Evolutionary conservation across 805 yeast species (phyloP).

Genomic region (Teunomyces atbi): DNA sequence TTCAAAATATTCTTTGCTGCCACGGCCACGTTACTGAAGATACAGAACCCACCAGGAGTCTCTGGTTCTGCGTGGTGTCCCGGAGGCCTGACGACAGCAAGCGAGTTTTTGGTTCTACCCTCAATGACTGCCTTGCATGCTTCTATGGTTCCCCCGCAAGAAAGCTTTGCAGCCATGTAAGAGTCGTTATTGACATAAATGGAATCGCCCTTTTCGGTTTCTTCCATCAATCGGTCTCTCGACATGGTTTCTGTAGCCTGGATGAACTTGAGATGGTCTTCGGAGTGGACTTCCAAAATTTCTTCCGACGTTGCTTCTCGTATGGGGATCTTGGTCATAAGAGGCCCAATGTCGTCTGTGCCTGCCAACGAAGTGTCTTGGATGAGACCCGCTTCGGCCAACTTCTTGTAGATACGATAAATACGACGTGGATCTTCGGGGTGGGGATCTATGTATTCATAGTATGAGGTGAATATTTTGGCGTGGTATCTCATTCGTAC

Average conservation of each 20-base stretch:
- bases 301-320: conserved; percentile 88
- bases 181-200: conserved; percentile 94
- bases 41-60: conserved; percentile 94
- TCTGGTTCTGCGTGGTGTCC: conserved; percentile 99
- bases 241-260: conserved; percentile 75
- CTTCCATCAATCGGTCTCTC: conserved; percentile 70
- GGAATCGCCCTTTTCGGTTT: conserved; percentile 90
- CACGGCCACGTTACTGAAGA: conserved; percentile 94
- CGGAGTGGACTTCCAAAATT: conserved; percentile 80
- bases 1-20: conserved; percentile 86
- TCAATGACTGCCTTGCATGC: conserved; percentile 95
- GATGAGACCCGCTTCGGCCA: conserved; percentile 92
- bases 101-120: conserved; percentile 83
- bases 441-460: conserved; percentile 95
- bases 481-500: conserved; percentile 98
- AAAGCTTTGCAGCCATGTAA: conserved; percentile 76
- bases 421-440: conserved; percentile 98
- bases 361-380: conserved; percentile 75
- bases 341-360: conserved; percentile 72
- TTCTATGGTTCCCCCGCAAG: conserved; percentile 97
- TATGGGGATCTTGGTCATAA: conserved; percentile 86
- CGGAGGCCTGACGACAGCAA: conserved; percentile 97
- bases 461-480: conserved; percentile 85
- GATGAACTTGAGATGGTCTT: conserved; percentile 72
- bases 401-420: conserved; percentile 85